phyloP scores from a whole-genome alignment of 352 stramenopile genomes.

The Globisporangium paddicum region DNA sequence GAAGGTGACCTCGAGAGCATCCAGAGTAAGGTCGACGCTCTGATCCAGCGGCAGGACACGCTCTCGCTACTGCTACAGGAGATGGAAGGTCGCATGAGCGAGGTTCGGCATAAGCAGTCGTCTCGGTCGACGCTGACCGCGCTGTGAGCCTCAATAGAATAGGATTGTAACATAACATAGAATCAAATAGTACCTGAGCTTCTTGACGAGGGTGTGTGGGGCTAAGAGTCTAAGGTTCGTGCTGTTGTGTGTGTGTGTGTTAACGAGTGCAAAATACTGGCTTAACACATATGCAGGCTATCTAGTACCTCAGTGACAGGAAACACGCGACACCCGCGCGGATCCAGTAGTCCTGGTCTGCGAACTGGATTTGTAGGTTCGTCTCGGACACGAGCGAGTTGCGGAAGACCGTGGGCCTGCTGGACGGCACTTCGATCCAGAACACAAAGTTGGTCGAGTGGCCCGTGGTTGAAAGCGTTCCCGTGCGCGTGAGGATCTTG shows the following conservation, averaged over 20 bases:
- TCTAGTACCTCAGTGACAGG: constrained; percentile 91
- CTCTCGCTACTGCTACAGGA: constrained; percentile 36
- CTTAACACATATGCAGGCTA: too few relatives aligned
- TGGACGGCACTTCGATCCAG: constrained; percentile 94
- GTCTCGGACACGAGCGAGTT: constrained; percentile 92
- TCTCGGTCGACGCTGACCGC: not conserved
- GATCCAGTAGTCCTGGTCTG: constrained; percentile 94
- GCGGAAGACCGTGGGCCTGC: constrained; percentile 70
- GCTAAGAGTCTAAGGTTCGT: not conserved
- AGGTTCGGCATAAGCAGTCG: constrained; percentile 8
- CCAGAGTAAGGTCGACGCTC: constrained; percentile 44
- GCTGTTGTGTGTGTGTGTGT: too few relatives aligned
- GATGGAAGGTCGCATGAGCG: constrained; percentile 30
- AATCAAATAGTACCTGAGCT: not conserved
- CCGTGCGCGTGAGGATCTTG: constrained; percentile 92
- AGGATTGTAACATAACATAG: not conserved
- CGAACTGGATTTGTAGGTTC: constrained; percentile 87
- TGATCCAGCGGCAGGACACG: constrained; percentile 56
- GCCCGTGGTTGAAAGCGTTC: constrained; percentile 93
- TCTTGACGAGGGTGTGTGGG: not conserved
- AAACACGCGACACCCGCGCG: constrained; percentile 95
- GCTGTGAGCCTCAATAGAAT: constrained; percentile 4
- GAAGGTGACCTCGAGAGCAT: constrained; percentile 80
- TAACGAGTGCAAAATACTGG: too few relatives aligned
- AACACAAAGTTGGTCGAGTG: constrained; percentile 98